These are phyloP conservation scores for Thielaviopsis ethacetica DNA, from an alignment of 2,329 filamentous ascomycete genomes.

Conservation along the genomic window DNA sequence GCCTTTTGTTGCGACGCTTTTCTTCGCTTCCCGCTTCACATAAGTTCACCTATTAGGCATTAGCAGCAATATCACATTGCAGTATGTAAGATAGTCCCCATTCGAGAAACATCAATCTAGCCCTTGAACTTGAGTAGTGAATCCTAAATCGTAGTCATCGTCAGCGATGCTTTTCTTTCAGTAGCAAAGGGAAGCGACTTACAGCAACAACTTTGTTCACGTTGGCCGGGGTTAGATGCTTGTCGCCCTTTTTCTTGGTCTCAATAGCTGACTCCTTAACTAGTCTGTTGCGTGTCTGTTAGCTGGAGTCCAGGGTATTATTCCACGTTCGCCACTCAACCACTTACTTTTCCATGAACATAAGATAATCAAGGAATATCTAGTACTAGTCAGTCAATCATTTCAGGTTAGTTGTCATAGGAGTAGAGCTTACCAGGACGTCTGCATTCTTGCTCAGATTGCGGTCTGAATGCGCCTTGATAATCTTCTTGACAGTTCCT, in stretches of 20 bases:
- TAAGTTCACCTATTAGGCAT: too few relatives aligned
- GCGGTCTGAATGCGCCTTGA: constrained; percentile 74
- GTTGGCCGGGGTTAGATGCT: constrained; percentile 53
- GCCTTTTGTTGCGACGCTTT: too few relatives aligned
- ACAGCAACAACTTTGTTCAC: constrained; percentile 66
- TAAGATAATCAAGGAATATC: constrained; percentile 72
- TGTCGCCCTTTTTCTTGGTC: constrained; percentile 58
- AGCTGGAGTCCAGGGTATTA: too few relatives aligned
- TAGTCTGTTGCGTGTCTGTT: constrained; percentile 19
- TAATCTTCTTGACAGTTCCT: constrained; percentile 70
- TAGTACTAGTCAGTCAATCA: constrained; percentile 19
- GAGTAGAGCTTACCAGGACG: constrained; percentile 42
- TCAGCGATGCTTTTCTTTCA: neutral
- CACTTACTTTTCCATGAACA: constrained; percentile 53
- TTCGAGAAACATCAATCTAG: constrained; percentile 22
- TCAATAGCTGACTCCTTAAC: constrained; percentile 67
- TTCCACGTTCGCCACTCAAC: too few relatives aligned
- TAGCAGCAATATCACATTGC: too few relatives aligned
- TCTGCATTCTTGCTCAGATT: constrained; percentile 74
- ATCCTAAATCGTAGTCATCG: constrained; percentile 27
- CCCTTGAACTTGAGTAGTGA: constrained; percentile 53
- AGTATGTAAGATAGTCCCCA: too few relatives aligned
- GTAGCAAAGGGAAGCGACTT: constrained; percentile 23
- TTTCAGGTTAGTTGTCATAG: neutral
- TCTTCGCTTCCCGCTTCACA: too few relatives aligned